phyloP scores from a whole-genome alignment of 2,329 filamentous ascomycete species.

The Fusarium sp. region DNA sequence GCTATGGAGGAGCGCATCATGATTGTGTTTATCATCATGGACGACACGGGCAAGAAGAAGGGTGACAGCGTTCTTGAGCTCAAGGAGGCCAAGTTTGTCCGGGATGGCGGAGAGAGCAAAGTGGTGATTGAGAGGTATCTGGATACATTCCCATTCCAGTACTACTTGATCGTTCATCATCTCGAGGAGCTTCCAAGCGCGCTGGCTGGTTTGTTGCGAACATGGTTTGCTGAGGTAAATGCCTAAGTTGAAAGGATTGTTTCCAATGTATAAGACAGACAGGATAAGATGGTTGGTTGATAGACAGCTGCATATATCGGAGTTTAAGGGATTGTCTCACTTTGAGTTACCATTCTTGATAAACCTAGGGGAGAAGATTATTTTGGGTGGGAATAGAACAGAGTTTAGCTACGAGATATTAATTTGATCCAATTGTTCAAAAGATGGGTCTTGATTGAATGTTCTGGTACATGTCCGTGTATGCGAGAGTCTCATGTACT shows the following conservation, averaged over 20 bases:
- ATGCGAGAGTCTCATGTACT: no score
- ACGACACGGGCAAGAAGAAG: conserved; percentile 65
- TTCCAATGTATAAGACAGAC: conserved; percentile 1
- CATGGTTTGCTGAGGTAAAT: conserved; percentile 88
- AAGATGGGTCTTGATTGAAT: neutral
- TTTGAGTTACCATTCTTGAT: conserved; percentile 5
- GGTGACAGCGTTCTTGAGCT: conserved; percentile 85
- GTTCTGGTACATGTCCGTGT: neutral
- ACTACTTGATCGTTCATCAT: conserved; percentile 94
- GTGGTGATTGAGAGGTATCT: conserved; percentile 91
- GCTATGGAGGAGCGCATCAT: conserved; percentile 95
- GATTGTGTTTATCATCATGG: conserved; percentile 98
- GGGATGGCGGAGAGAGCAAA: conserved; percentile 72
- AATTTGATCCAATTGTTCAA: conserved; percentile 10
- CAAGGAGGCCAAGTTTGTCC: conserved; percentile 85
- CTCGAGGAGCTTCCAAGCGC: conserved; percentile 91
- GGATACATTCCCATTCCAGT: conserved; percentile 96
- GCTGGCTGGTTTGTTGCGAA: conserved; percentile 86
- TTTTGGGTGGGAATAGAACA: conserved; percentile 4
- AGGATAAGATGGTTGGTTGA: neutral
- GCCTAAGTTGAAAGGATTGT: conserved; percentile 46
- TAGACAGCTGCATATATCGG: conserved; percentile 17
- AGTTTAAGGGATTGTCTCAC: conserved; percentile 22
- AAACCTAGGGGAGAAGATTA: neutral
- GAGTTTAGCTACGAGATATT: neutral